Conservation (phyloP, 2,329 filamentous ascomycete species). For the Chalaropsis thielavioides region DNA sequence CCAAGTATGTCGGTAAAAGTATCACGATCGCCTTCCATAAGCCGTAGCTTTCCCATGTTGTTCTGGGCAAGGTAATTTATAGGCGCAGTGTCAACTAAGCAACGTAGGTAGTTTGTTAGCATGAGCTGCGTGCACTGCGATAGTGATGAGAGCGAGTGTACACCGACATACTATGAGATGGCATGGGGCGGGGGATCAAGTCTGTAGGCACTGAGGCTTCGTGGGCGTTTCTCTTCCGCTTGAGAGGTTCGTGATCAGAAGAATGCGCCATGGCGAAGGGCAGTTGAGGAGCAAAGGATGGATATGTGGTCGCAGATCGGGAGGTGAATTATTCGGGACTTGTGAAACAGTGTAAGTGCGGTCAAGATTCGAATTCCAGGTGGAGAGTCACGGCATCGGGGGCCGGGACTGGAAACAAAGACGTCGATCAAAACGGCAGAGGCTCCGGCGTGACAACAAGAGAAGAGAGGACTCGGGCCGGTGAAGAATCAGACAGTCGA, state of each 20-base stretch:
- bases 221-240: conserved; percentile 17
- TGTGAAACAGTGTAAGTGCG: neutral
- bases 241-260: conserved; percentile 14
- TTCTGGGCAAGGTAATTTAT: conserved; percentile 41
- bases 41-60: conserved; percentile 31
- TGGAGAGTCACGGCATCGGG: neutral
- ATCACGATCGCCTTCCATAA: conserved; percentile 44
- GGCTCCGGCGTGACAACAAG: too few relatives aligned
- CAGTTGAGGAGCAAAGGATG: neutral
- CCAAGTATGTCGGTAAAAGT: conserved; percentile 59
- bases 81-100: conserved; percentile 17
- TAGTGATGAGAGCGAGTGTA: neutral
- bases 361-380: neutral
- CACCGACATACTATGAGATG: conserved; percentile 14
- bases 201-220: conserved; percentile 14
- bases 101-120: neutral
- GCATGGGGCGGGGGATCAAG: conserved; percentile 15
- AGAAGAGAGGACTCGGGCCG: neutral
- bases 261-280: conserved; percentile 10
- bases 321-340: neutral
- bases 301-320: neutral
- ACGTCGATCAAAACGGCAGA: neutral
- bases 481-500: neutral
- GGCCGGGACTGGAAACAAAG: neutral
- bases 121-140: neutral